Evolutionary conservation across 1,284 basidiomycete species (phyloP).

Genomic region (Xanthoconium separans): DNA sequence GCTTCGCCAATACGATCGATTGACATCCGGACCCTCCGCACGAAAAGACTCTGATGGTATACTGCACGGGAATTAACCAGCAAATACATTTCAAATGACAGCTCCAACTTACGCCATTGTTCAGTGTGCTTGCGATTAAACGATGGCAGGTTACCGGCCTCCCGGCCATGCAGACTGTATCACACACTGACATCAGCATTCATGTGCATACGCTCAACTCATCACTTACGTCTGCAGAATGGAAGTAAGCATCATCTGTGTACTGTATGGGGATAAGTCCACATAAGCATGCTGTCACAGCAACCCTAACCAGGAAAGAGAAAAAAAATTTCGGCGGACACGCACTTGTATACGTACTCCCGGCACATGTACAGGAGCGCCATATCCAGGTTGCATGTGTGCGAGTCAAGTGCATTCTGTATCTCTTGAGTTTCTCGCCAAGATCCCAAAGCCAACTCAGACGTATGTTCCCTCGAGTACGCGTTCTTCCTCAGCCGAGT

Average conservation of each 20-base stretch:
- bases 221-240: slow-evolving; percentile 60
- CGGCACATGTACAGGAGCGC: slow-evolving; percentile 63
- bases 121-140: slow-evolving; percentile 68
- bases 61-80: slow-evolving; percentile 40
- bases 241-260: slow-evolving; percentile 64
- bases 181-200: slow-evolving; percentile 5
- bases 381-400: slow-evolving; percentile 67
- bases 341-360: slow-evolving; percentile 75
- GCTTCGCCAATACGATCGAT: slow-evolving; percentile 48
- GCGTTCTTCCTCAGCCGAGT: slow-evolving; percentile 45
- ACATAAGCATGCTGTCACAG: slow-evolving; percentile 14
- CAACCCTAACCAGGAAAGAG: slow-evolving; percentile 2
- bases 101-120: slow-evolving; percentile 64
- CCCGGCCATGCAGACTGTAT: slow-evolving; percentile 46
- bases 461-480: slow-evolving; percentile 48
- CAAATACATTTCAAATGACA: slow-evolving; percentile 4
- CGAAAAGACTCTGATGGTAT: slow-evolving; percentile 59
- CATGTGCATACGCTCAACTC: neutral
- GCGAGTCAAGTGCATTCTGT: slow-evolving; percentile 61
- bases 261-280: slow-evolving; percentile 41
- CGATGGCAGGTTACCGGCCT: slow-evolving; percentile 31
- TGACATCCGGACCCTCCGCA: slow-evolving; percentile 51
- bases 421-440: slow-evolving; percentile 63
- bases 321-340: slow-evolving; percentile 18
- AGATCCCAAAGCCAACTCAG: slow-evolving; percentile 58